Evolutionary conservation across 768 basidiomycete genomes (phyloP), one percentile per base, ranked within the genome.

Genomic region (Tylopilus vinaceipallidus): DNA sequence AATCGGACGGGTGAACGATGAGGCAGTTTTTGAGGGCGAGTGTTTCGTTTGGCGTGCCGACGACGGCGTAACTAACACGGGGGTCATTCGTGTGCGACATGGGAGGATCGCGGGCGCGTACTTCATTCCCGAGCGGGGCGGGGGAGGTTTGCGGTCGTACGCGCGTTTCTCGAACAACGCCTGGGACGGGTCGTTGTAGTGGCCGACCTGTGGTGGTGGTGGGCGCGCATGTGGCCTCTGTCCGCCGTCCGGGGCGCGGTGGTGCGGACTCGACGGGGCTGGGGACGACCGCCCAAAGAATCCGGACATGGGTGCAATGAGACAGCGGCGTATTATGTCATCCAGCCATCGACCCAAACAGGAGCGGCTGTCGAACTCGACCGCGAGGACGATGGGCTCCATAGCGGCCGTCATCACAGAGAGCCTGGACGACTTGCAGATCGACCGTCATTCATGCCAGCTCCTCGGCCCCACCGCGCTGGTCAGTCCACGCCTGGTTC

Each of bases 11-110:
- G 66, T 89, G 74, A 24, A 91, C 90, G 37, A 95, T 80, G 14
- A 95, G 64, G 57, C 90, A 84, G 66, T 95, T 95, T 16, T 82
- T 78, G 50, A 92, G 73, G 0, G 92, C 93, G 22, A 92, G 77
- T 2, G 76, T 68, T 42, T 84, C 80, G 49, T 75, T 82, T 0
- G 90, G 87, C 47, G 80, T 77, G 16, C 72, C 66, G 4, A 79
- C 80, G 45, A 92, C 83, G 23, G 61, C 66, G 57, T 75, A 88
- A 42, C 81, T 84, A 43, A 8, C 13, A 38, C 20, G 37, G 34
- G 1, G 19, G 39, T 42, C 10, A 41, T 14, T n/a, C 14, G 47
- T 11, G 32, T 34, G 17, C 7, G 19, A 39, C 29, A 24, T 14
- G 30, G 4, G 19, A 44, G 22, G 6, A 14, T 42, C n/a, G 16